Conservation (phyloP, 192 early-diverging fungal genomes). For the Entophlyctis luteolus region DNA sequence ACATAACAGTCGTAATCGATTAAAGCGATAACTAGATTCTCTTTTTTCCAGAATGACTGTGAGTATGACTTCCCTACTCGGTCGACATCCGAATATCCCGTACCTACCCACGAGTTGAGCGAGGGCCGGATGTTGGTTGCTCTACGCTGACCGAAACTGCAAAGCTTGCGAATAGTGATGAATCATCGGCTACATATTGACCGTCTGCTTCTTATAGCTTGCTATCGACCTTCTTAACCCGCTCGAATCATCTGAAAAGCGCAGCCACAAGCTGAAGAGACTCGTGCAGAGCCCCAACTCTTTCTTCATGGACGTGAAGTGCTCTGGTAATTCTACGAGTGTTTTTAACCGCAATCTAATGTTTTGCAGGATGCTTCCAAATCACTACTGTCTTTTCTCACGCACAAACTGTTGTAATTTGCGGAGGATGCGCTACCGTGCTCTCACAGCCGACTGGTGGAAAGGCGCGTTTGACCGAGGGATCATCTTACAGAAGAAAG, state of each 20-base stretch:
- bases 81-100: not conserved
- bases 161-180: no score
- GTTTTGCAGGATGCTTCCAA: conserved; percentile 74
- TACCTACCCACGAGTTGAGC: not conserved
- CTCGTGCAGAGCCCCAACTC: conserved; percentile 95
- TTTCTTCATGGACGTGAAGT: conserved; percentile 99
- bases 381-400: conserved; percentile 99
- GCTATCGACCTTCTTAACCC: conserved; percentile 95
- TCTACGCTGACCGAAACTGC: no score
- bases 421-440: conserved; percentile 92
- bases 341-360: not conserved
- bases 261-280: conserved; percentile 93
- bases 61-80: no score
- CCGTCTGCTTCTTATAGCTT: no score
- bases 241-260: conserved; percentile 66
- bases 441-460: conserved; percentile 99
- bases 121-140: no score
- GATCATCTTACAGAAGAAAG: conserved; percentile 84
- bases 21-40: no score
- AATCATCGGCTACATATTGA: no score
- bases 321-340: conserved; percentile 55
- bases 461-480: conserved; percentile 86
- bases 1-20: no score
- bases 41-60: no score
- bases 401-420: conserved; percentile 97